phyloP scores from a whole-genome alignment of 257 asterid genomes.

The Petunia axillaris region DNA sequence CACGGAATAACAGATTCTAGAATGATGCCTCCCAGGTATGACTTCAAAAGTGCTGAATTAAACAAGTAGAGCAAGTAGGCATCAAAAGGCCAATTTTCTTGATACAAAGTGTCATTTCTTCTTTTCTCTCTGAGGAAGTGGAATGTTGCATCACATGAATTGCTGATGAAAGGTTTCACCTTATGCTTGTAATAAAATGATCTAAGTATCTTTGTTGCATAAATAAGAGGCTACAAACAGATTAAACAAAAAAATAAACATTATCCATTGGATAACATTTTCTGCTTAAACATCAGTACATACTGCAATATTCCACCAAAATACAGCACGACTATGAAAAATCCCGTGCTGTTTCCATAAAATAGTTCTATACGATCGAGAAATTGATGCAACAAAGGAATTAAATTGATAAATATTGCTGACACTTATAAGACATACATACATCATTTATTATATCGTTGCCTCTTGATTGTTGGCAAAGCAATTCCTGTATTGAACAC shows the following conservation, averaged over 20 bases:
- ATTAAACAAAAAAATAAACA: too few species aligned
- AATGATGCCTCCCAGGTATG: background rate
- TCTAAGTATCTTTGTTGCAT: too few species aligned
- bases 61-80: background rate
- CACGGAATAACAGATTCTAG: background rate
- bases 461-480: background rate
- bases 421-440: background rate
- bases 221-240: too few species aligned
- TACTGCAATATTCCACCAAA: background rate
- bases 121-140: background rate
- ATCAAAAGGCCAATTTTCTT: background rate
- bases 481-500: background rate
- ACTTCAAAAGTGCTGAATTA: background rate
- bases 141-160: background rate
- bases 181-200: background rate
- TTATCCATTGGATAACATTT: too few species aligned
- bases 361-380: background rate
- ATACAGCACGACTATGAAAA: background rate
- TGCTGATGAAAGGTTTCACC: background rate
- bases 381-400: background rate
- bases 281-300: too few species aligned
- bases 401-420: background rate
- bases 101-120: background rate
- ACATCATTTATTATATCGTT: background rate
- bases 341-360: background rate